phyloP scores from a whole-genome alignment of 2,329 filamentous ascomycete species.

The Aspergillus quadrilineatus region DNA sequence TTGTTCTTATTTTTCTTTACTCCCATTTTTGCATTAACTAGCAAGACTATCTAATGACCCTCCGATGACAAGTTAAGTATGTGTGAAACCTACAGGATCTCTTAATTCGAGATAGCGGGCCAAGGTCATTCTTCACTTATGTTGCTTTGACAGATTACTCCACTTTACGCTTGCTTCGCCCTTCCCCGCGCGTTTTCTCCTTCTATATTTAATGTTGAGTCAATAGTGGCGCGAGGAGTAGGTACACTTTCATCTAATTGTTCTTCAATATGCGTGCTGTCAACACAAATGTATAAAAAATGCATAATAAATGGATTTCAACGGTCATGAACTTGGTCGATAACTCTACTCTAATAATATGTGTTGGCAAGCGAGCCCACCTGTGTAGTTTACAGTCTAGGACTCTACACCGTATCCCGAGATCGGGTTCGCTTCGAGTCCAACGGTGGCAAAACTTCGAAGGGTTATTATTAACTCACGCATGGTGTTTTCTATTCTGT shows the following conservation, averaged over 20 bases:
- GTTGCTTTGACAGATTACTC: slow-evolving; percentile 9
- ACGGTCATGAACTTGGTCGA: background rate
- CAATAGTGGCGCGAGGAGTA: slow-evolving; percentile 23
- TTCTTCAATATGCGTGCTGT: slow-evolving; percentile 7
- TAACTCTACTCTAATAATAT: background rate
- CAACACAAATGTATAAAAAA: slow-evolving; percentile 9
- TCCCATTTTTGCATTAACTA: slow-evolving; percentile 6
- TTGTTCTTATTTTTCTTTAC: slow-evolving; percentile 9
- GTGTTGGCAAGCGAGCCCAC: background rate
- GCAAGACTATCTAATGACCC: slow-evolving; percentile 13
- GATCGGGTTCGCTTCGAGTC: background rate
- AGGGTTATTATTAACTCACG: too few relatives aligned
- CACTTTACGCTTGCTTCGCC: slow-evolving; percentile 8
- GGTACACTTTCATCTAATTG: slow-evolving; percentile 17
- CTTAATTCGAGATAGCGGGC: slow-evolving; percentile 10
- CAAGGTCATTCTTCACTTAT: slow-evolving; percentile 7
- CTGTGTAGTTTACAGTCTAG: background rate
- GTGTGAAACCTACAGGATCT: slow-evolving; percentile 12
- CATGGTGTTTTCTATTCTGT: too few relatives aligned
- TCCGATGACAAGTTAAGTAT: slow-evolving; percentile 12
- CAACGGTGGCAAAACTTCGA: too few relatives aligned
- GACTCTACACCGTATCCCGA: background rate
- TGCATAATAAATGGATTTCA: slow-evolving; percentile 12
- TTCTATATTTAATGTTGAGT: slow-evolving; percentile 20
- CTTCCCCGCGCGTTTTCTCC: slow-evolving; percentile 8